Evolutionary conservation across 2,329 filamentous ascomycete genomes (phyloP), one percentile per base, ranked within the genome.

Genomic region (Scleromitrula shiraiana): DNA sequence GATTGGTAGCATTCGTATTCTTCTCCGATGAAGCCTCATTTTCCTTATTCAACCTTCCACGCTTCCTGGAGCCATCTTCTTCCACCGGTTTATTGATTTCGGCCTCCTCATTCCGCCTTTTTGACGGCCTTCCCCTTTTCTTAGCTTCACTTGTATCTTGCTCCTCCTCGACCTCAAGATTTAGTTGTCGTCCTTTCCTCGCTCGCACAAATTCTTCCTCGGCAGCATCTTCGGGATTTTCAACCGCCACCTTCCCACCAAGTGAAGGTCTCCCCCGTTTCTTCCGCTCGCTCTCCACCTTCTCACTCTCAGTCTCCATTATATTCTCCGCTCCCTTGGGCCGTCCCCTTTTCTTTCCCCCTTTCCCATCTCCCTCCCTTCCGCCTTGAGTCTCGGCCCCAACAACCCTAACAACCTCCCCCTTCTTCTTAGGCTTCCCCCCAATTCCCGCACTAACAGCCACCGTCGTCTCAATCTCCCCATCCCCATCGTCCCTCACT

Each of bases 171-270:
- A n/a, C 23, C 14, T 49, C 30, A 17, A 22, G 22, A 15, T 30
- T 19, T 7, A 39, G 3, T 27, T 20, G 22, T 32, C 47, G 24
- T 19, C 50, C 46, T 37, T 49, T 49, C 40, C 35, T 41, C 15
- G 43, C 27, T 14, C 36, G n/a, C 7, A 36, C 39, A 27, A 29
- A 7, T 32, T 14, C 12, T 22, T 9, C 6, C 5, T 37, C 37
- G 6, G 37, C 22, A 5, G 17, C 10, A 10, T 40, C 19, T 24
- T n/a, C 30, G 17, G 9, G 10, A 20, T 9, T 14, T 40, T 40
- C 22, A 9, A 27, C 41, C 5, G 29, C 20, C 17, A n/a, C 33
- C 14, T 19, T 19, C 5, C 33, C 17, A 4, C 33, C 17, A 0
- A 36, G 10, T 17, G 46, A 7, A 29, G 36, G 33, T 35, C 22